Percentiles rank a stretch among this genome's conserved stretches.
phyloP scores from a whole-genome alignment of 2,329 filamentous ascomycete genomes.

The Aspergillus pseudonomiae region DNA sequence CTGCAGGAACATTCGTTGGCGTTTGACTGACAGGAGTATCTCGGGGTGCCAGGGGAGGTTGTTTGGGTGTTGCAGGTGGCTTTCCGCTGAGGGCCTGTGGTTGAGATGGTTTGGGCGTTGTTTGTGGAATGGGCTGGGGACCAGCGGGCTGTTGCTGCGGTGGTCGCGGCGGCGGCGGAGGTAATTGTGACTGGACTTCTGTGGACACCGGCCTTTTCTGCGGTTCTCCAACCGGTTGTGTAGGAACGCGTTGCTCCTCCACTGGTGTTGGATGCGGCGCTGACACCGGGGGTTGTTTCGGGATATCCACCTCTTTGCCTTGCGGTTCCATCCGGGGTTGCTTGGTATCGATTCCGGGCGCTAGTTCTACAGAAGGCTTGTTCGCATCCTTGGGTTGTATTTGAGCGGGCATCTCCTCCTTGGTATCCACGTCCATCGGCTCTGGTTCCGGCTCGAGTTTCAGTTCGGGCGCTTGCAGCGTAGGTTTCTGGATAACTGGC shows the following conservation, averaged over 20 bases:
- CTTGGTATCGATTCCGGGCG: conserved; percentile 5
- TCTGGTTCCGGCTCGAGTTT: conserved; percentile 25
- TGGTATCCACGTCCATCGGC: conserved; percentile 34
- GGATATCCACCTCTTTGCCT: conserved; percentile 13
- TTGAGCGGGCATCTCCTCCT: conserved; percentile 23
- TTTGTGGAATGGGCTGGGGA: conserved; percentile 15
- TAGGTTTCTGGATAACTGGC: conserved; percentile 7
- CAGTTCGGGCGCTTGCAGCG: conserved; percentile 10
- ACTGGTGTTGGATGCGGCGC: conserved; percentile 10
- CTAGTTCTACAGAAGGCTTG: conserved; percentile 11
- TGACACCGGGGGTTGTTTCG: conserved; percentile 11
- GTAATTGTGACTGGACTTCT: conserved; percentile 5
- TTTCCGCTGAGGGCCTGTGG: conserved; percentile 26
- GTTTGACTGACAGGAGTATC: conserved; percentile 13
- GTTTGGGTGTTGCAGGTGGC: conserved; percentile 22
- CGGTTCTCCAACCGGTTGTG: conserved; percentile 8
- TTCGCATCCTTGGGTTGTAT: conserved; percentile 13
- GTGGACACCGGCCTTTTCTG: background rate
- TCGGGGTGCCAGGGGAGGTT: conserved; percentile 24
- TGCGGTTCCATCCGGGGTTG: conserved; percentile 12
- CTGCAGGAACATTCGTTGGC: conserved; percentile 12
- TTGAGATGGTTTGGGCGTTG: conserved; percentile 19
- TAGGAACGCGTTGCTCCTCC: background rate
- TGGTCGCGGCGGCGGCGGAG: conserved; percentile 5
- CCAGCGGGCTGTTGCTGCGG: conserved; percentile 2